Evolutionary conservation across 257 asterid genomes (phyloP), one percentile per base, ranked within the genome.

Genomic region (Nicotiana tabacum): DNA sequence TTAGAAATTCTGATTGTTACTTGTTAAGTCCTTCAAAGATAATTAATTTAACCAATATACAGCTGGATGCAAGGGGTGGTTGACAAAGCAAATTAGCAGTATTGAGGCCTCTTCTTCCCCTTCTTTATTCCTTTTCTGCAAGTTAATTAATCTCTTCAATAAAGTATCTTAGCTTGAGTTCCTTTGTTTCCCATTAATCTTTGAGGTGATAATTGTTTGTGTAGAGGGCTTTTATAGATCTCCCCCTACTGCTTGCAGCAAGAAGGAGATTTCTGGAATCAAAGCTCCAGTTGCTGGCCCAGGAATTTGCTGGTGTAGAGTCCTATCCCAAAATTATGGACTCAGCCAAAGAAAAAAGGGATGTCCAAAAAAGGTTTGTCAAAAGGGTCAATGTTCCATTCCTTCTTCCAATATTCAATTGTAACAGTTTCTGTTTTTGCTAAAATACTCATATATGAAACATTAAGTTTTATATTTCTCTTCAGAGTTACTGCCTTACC

Each of bases 201-300:
- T 15, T 74, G 16, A 8, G 64, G 43, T 27, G 64, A 30, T 51
- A 35, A 27, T 27, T 4, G 1, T 27, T 48, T 51, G 62, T 74
- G 15, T 51, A 74, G 64, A 74, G 80, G 80, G 27, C 80, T 74
- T 74, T 13, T 12, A 7, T 48, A 48, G 62, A 74, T 74, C 80
- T 74, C 53, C 7, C 27, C 16, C 32, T 74, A 48, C 43, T 74
- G 64, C 15, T 81, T 90, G 91, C 97, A 96, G 99, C 99, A 79
- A 91, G 90, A 78, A 88, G 86, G 90, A 91, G 91, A 86, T 91
- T 84, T 82, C 78, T 96, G 80, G 97, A 96, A 89, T 89, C 94
- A 66, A 94, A 92, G 85, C 93, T 96, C 84, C 95, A 90, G 82
- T 86, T 98, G 24, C n/a, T 90, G 85, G 97, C 91, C 87, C 94